Conservation (phyloP, 169 alveolate species). For the Cytauxzoon felis region DNA sequence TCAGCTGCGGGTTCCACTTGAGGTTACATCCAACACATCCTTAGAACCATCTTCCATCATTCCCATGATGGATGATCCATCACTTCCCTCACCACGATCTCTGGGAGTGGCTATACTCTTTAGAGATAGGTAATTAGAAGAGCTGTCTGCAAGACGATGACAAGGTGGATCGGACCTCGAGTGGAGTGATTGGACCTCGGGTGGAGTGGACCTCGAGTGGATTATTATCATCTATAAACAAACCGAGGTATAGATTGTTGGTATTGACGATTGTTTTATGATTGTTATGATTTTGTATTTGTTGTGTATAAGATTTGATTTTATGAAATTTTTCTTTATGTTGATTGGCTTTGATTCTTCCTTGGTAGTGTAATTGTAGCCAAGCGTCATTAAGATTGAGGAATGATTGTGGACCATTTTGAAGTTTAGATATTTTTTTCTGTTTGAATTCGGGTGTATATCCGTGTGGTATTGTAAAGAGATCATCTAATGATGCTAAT, state of each 20-base stretch:
- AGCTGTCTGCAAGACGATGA: no score
- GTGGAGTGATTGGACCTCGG: no score
- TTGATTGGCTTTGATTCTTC: conserved; percentile 42
- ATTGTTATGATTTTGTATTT: background rate
- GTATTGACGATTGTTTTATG: background rate
- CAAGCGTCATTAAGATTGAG: conserved; percentile 71
- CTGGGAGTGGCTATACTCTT: no score
- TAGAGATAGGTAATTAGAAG: no score
- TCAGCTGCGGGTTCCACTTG: no score
- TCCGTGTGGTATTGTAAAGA: conserved; percentile 67
- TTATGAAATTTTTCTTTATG: conserved; percentile 53
- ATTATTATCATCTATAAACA: no score
- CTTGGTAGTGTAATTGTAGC: conserved; percentile 67
- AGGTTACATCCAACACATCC: no score
- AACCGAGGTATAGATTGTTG: background rate
- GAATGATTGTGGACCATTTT: conserved; percentile 49
- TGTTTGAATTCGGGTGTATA: conserved; percentile 16
- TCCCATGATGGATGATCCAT: no score
- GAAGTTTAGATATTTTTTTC: background rate
- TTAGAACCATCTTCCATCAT: no score
- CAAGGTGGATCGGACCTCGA: no score
- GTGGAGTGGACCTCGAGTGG: no score
- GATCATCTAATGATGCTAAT: conserved; percentile 67
- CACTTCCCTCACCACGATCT: no score
- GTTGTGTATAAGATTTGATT: conserved; percentile 34